Conservation (phyloP, 139 green algal genomes). For the Choricystis sp. region DNA sequence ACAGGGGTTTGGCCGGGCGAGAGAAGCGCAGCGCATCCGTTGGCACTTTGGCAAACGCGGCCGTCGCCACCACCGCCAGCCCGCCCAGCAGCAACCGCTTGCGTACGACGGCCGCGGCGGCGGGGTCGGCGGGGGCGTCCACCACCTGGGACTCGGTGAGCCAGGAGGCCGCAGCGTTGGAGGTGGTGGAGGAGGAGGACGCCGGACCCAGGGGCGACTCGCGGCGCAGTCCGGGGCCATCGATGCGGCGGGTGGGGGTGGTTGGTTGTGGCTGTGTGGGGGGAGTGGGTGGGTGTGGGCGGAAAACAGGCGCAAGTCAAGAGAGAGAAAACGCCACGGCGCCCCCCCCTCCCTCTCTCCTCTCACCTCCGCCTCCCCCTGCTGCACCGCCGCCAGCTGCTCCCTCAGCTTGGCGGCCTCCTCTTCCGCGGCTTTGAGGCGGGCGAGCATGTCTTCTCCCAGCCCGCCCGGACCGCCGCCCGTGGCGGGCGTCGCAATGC, state of each 20-base stretch:
- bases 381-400: constrained; percentile 5
- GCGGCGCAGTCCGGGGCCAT: neutral
- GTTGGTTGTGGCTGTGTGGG: constrained; percentile 3
- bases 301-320: constrained; percentile 1
- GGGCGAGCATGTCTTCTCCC: constrained; percentile 30
- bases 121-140: constrained; percentile 35
- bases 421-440: constrained; percentile 30
- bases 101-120: constrained; percentile 5
- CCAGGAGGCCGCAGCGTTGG: constrained; percentile 19
- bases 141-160: constrained; percentile 44
- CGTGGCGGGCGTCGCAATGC: no score
- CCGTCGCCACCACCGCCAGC: constrained; percentile 10
- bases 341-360: neutral
- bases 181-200: no score
- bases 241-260: constrained; percentile 5
- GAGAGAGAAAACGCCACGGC: neutral
- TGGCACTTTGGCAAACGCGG: constrained; percentile 46
- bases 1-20: constrained; percentile 45
- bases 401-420: constrained; percentile 19
- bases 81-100: constrained; percentile 33
- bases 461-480: no score
- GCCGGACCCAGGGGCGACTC: neutral
- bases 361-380: constrained; percentile 12
- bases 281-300: neutral
- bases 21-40: constrained; percentile 29